phyloP scores from a whole-genome alignment of 768 basidiomycete genomes.

The Naganishia friedmannii region DNA sequence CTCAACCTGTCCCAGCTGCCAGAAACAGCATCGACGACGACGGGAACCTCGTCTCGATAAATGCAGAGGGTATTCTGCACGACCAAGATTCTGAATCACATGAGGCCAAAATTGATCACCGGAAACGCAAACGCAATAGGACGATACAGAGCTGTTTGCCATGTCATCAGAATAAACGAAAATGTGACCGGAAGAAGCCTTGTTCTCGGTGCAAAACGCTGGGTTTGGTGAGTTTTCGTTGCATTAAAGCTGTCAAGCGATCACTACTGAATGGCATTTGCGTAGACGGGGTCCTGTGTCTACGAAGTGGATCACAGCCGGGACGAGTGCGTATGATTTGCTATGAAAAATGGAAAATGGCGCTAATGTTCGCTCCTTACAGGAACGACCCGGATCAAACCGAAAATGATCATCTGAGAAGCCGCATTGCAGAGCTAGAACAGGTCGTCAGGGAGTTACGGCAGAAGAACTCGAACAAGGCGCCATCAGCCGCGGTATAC shows the following conservation, averaged over 20 bases:
- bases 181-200: conserved; percentile 90
- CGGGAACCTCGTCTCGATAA: background rate
- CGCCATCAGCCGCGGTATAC: background rate
- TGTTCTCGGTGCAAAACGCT: conserved; percentile 87
- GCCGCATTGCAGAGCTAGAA: conserved; percentile 87
- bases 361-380: conserved; percentile 27
- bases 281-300: conserved; percentile 84
- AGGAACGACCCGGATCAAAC: conserved; percentile 85
- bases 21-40: background rate
- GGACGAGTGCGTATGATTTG: conserved; percentile 59
- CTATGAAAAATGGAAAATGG: conserved; percentile 32
- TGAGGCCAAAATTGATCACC: conserved; percentile 50
- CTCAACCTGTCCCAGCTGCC: conserved; percentile 1
- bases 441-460: conserved; percentile 83
- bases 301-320: conserved; percentile 91
- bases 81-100: background rate
- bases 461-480: conserved; percentile 38
- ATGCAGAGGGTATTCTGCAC: background rate
- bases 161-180: conserved; percentile 91
- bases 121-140: conserved; percentile 83
- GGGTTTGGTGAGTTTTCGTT: conserved; percentile 58
- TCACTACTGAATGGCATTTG: no score
- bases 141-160: conserved; percentile 77
- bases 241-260: no score
- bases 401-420: conserved; percentile 78